Evolutionary conservation across 1,284 basidiomycete species (phyloP), one percentile per base, ranked within the genome.

Genomic region (Microbotryum lychnidis-dioicae): DNA sequence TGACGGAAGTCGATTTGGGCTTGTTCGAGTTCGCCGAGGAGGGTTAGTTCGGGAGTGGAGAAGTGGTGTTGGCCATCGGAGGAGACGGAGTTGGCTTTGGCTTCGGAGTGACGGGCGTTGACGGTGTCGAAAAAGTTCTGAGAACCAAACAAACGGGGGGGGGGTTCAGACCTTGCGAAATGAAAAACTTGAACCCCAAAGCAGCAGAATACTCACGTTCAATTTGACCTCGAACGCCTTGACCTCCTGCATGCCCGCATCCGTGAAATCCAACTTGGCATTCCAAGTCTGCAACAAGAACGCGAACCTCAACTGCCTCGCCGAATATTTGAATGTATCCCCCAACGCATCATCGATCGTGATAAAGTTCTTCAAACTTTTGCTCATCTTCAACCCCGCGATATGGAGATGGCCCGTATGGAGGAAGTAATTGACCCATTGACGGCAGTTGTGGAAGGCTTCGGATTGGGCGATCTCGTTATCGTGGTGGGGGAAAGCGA

Each of bases 341-440:
- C 37, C 37, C 20, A 99, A 77, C n/a, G 96, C 92, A 77, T 97
- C 91, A 88, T 96, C 89, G 70, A 98, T 96, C 8, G 94, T 96
- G 73, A 98, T 97, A 73, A 98, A 99, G 75, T 99, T 99, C 77
- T 99, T 99, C 63, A 99, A 79, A 9, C 91, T 96, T 77, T 99
- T 99, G 78, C 89, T 92, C 96, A 99, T 99, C 77, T 99, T 99
- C 65, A 97, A 79, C 21, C 96, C 96, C 75, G 97, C 93, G 71
- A 99, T 98, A 76, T 98, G 93, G 45, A 99, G 79, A 78, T 99
- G 96, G 5, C 96, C 96, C 0, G 94, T 98, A 76, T 99, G 96
- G 58, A 98, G 78, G 79, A 99, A 99, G 76, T 98, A 99, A 76
- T 97, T 97, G 72, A 98, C 91, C 96, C 96, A 99, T 73, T 92